Percentiles rank a stretch among this genome's conserved stretches.
phyloP scores from a whole-genome alignment of 2,329 filamentous ascomycete species.

The Colletotrichum melonis region DNA sequence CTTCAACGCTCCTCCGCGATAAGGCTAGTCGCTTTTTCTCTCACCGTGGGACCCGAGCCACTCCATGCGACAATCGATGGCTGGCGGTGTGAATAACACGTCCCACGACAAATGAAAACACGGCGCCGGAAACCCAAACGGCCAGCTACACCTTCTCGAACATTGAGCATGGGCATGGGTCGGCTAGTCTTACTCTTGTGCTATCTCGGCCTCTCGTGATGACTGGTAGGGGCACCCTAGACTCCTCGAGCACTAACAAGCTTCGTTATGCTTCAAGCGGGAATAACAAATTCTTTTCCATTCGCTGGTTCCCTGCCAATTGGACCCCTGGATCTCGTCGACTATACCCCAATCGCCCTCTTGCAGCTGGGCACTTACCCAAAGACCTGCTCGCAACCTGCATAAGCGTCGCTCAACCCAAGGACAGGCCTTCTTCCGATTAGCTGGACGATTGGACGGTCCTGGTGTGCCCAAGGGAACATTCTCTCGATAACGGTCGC shows the following conservation, averaged over 20 bases:
- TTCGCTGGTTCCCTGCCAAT: conserved; percentile 14
- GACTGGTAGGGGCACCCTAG: neutral
- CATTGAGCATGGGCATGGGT: conserved; percentile 26
- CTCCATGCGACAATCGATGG: neutral
- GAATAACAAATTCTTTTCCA: conserved; percentile 1
- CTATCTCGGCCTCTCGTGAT: conserved; percentile 16
- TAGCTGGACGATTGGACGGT: conserved; percentile 22
- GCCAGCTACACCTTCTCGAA: conserved; percentile 23
- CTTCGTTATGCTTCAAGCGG: conserved; percentile 28
- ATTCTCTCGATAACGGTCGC: conserved; percentile 9
- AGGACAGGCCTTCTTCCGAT: conserved; percentile 27
- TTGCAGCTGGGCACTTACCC: conserved; percentile 27
- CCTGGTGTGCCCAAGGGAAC: conserved; percentile 11
- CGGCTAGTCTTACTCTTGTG: conserved; percentile 19
- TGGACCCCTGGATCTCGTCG: conserved; percentile 28
- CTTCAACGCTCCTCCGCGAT: conserved; percentile 2
- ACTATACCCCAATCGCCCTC: conserved; percentile 33
- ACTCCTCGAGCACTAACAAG: neutral
- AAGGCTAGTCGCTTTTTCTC: conserved; percentile 9
- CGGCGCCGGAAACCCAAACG: neutral
- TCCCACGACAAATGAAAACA: neutral
- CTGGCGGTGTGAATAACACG: conserved; percentile 32
- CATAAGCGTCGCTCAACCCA: conserved; percentile 35
- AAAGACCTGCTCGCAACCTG: conserved; percentile 31
- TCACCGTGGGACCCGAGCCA: neutral